Conservation (phyloP, 2,329 filamentous ascomycete genomes). For the Botrytis tulipae region DNA sequence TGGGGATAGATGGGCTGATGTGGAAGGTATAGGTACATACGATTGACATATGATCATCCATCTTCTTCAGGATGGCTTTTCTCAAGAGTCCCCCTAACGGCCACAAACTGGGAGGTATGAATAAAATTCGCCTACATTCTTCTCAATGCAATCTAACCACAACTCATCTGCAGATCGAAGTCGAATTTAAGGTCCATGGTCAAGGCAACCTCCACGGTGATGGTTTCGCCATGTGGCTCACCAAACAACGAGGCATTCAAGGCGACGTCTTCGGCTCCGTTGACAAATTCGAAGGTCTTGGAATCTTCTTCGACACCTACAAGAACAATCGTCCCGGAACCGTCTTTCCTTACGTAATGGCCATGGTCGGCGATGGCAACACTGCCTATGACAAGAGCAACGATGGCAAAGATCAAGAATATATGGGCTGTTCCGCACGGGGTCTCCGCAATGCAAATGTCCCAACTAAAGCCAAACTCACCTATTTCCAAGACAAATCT, state of each 20-base stretch:
- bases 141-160: slow-evolving; percentile 12
- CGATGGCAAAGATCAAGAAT: slow-evolving; percentile 89
- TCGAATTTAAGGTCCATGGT: slow-evolving; percentile 93
- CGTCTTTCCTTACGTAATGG: slow-evolving; percentile 97
- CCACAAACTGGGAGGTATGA: slow-evolving; percentile 89
- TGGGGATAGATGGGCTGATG: slow-evolving; percentile 30
- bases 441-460: slow-evolving; percentile 78
- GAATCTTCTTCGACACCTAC: slow-evolving; percentile 94
- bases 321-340: slow-evolving; percentile 98
- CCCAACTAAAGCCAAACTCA: slow-evolving; percentile 82
- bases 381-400: slow-evolving; percentile 89
- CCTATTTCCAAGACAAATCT: slow-evolving; percentile 95
- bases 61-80: slow-evolving; percentile 93
- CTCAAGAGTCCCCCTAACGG: slow-evolving; percentile 89
- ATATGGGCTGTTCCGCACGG: slow-evolving; percentile 91
- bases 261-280: slow-evolving; percentile 85
- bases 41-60: slow-evolving; percentile 83
- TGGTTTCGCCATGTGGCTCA: slow-evolving; percentile 97
- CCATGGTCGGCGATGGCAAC: slow-evolving; percentile 91
- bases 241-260: slow-evolving; percentile 78
- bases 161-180: slow-evolving; percentile 60
- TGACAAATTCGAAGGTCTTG: slow-evolving; percentile 90
- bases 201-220: slow-evolving; percentile 89
- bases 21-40: slow-evolving; percentile 68
- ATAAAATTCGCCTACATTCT: neutral